Percentiles rank a stretch among this genome's conserved stretches.
Conservation (phyloP, 2,329 filamentous ascomycete genomes). For the Claviceps quebecensis region DNA sequence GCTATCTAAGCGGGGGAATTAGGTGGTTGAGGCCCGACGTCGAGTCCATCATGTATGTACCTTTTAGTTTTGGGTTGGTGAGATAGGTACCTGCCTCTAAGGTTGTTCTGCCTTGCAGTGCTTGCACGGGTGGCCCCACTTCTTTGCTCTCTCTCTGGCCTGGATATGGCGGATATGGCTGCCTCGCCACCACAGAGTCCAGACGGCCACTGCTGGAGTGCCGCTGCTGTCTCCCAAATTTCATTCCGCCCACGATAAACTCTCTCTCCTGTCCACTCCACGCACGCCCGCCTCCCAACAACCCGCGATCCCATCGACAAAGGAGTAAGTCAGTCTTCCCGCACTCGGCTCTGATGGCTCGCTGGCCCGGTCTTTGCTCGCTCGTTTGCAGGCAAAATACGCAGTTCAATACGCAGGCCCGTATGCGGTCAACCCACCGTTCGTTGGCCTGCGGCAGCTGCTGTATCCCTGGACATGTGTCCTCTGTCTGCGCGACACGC, state of each 20-base stretch:
- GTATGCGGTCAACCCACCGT: slow-evolving; percentile 5
- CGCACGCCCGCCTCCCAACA: slow-evolving; percentile 4
- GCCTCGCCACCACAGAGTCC: no score
- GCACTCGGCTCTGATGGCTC: background rate
- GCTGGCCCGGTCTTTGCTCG: background rate
- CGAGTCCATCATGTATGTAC: no score
- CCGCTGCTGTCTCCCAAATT: slow-evolving; percentile 3
- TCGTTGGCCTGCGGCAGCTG: slow-evolving; percentile 9
- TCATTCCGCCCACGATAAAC: slow-evolving; percentile 5
- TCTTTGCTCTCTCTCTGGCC: no score
- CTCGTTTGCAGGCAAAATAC: background rate
- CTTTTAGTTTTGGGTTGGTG: no score
- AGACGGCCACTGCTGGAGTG: background rate
- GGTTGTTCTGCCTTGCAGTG: no score
- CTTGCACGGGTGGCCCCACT: no score
- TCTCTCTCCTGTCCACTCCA: slow-evolving; percentile 7
- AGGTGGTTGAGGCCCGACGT: no score
- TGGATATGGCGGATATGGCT: no score
- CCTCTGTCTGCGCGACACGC: slow-evolving; percentile 10
- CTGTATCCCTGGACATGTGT: slow-evolving; percentile 12
- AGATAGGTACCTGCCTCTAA: no score
- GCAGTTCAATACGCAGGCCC: background rate
- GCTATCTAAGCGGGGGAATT: no score
- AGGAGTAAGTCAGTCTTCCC: slow-evolving; percentile 8
- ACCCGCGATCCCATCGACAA: slow-evolving; percentile 6